Evolutionary conservation across 768 basidiomycete species (phyloP).

Genomic region (Pleurotus sapidus): DNA sequence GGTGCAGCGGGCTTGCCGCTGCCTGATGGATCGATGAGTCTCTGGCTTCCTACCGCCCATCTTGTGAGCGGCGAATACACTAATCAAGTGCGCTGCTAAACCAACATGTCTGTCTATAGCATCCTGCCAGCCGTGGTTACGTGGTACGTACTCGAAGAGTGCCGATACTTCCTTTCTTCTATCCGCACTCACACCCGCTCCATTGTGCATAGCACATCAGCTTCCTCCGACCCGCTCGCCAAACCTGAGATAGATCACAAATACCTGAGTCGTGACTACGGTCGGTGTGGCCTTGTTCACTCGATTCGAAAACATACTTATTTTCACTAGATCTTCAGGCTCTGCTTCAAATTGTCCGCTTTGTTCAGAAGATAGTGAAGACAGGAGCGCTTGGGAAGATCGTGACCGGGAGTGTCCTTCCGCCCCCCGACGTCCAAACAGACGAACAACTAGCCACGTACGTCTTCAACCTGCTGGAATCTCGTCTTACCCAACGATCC

Average conservation of each 20-base stretch:
- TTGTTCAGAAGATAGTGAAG: background rate
- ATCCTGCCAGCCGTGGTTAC: slow-evolving; percentile 4
- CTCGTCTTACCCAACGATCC: background rate
- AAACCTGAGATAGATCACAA: slow-evolving; percentile 16
- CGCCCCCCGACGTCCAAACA: slow-evolving; percentile 1
- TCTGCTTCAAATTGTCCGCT: background rate
- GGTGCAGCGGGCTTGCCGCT: slow-evolving; percentile 1
- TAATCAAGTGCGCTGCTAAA: background rate
- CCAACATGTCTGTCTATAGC: background rate
- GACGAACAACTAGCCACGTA: slow-evolving; percentile 15
- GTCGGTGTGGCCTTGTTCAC: slow-evolving; percentile 9
- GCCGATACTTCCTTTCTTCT: background rate
- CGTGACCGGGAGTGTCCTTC: background rate
- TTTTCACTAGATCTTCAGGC: background rate
- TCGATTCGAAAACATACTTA: background rate
- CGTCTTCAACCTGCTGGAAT: background rate
- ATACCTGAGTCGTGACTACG: slow-evolving; percentile 14
- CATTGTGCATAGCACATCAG: slow-evolving; percentile 15
- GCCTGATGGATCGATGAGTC: background rate
- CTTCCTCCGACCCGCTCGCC: slow-evolving; percentile 16
- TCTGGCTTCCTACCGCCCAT: slow-evolving; percentile 2
- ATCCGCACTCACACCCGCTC: slow-evolving; percentile 3
- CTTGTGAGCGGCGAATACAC: background rate
- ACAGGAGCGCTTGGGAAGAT: background rate
- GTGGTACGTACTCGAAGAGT: background rate